Conservation (phyloP, 208 protist species). For the Blastocrithidia nonstop region DNA sequence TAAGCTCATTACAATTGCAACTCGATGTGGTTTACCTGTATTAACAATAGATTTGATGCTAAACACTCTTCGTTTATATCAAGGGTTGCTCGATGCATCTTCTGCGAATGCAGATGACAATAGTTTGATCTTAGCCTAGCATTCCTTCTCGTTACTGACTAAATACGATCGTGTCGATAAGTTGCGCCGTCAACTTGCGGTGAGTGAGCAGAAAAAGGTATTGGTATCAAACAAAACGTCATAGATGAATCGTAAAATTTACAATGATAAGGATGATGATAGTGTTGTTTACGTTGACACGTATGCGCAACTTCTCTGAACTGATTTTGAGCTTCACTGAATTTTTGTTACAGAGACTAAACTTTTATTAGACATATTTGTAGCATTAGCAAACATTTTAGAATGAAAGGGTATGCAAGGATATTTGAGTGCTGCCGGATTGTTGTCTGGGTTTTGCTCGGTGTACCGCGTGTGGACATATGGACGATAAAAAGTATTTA, state of each 20-base stretch:
- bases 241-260: slow-evolving; percentile 7
- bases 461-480: slow-evolving; percentile 87
- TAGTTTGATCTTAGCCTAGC: slow-evolving; percentile 42
- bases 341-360: slow-evolving; percentile 79
- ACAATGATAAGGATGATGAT: slow-evolving; percentile 12
- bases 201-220: slow-evolving; percentile 13
- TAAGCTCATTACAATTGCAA: slow-evolving; percentile 51
- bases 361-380: slow-evolving; percentile 78
- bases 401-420: slow-evolving; percentile 55
- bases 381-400: slow-evolving; percentile 40
- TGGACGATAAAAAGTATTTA: slow-evolving; percentile 29
- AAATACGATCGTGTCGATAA: slow-evolving; percentile 79
- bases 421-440: slow-evolving; percentile 49
- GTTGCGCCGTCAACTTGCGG: slow-evolving; percentile 40
- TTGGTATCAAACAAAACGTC: slow-evolving; percentile 5
- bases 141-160: slow-evolving; percentile 75
- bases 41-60: slow-evolving; percentile 75
- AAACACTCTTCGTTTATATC: slow-evolving; percentile 72
- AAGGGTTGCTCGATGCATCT: slow-evolving; percentile 69
- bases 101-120: slow-evolving; percentile 20
- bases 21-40: slow-evolving; percentile 61
- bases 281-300: slow-evolving; percentile 61
- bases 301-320: slow-evolving; percentile 75
- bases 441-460: slow-evolving; percentile 73
- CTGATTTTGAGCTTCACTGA: slow-evolving; percentile 83